Conservation (phyloP, 768 basidiomycete genomes). For the Boletus speciosus region DNA sequence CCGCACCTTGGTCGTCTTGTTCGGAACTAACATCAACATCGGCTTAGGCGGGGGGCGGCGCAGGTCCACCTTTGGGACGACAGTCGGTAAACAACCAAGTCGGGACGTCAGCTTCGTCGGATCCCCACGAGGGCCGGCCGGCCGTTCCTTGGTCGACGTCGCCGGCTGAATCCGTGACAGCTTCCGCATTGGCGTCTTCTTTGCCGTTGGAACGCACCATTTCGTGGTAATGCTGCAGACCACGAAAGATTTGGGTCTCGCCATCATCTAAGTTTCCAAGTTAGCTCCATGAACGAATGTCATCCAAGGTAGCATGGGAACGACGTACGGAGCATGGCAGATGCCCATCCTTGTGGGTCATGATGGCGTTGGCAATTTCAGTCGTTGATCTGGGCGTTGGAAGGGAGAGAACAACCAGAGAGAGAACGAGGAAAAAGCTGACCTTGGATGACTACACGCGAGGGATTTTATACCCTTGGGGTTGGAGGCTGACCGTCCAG, state of each 20-base stretch:
- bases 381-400: neutral
- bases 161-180: neutral
- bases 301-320: neutral
- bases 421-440: conserved; percentile 1
- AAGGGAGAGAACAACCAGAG: neutral
- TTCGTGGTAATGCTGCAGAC: conserved; percentile 1
- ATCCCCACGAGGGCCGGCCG: neutral
- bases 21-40: neutral
- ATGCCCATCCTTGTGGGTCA: neutral
- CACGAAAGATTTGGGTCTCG: conserved; percentile 6
- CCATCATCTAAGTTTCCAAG: neutral
- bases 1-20: neutral
- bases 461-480: neutral
- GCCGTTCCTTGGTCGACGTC: neutral
- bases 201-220: neutral
- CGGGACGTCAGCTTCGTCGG: neutral
- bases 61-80: neutral
- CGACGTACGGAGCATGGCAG: neutral
- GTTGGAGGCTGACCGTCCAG: neutral
- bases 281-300: neutral
- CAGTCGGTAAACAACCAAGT: neutral
- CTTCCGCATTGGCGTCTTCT: neutral
- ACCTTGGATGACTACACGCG: neutral
- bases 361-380: neutral
- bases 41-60: neutral